Conservation (phyloP, 768 basidiomycete genomes). For the Xerocomellus intermedius region DNA sequence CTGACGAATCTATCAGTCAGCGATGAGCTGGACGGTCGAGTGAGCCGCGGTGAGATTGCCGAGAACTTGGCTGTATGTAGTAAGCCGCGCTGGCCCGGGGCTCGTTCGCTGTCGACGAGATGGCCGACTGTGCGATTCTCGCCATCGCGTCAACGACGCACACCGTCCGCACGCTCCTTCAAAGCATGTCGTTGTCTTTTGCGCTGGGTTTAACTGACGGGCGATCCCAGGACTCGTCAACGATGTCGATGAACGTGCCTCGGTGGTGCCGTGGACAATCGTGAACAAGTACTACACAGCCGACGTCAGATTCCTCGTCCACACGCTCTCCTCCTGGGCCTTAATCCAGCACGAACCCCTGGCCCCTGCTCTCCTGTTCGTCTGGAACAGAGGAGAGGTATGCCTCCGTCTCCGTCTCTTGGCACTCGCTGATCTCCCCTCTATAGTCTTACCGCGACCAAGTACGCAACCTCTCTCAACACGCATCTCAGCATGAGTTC, state of each 20-base stretch:
- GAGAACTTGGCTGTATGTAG: neutral
- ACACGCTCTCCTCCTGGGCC: slow-evolving; percentile 44
- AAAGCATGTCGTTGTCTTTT: slow-evolving; percentile 17
- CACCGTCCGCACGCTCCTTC: slow-evolving; percentile 22
- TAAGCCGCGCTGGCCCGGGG: neutral
- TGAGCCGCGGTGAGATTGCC: neutral
- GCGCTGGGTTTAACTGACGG: slow-evolving; percentile 17
- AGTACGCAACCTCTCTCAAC: slow-evolving; percentile 47
- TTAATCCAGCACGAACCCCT: slow-evolving; percentile 36
- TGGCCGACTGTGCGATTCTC: slow-evolving; percentile 28
- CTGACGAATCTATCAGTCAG: slow-evolving; percentile 17
- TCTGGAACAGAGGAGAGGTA: slow-evolving; percentile 70
- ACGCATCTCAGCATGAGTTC: slow-evolving; percentile 51
- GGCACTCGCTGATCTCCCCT: slow-evolving; percentile 4
- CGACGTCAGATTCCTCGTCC: slow-evolving; percentile 63
- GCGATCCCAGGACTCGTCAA: slow-evolving; percentile 22
- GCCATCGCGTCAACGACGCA: slow-evolving; percentile 22
- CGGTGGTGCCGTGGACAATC: slow-evolving; percentile 67
- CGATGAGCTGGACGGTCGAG: too few relatives aligned
- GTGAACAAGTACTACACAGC: slow-evolving; percentile 82
- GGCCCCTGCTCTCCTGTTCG: slow-evolving; percentile 71
- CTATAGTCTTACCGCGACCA: slow-evolving; percentile 58
- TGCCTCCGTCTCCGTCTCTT: slow-evolving; percentile 16
- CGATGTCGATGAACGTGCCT: slow-evolving; percentile 16
- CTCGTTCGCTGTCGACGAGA: neutral